Percentiles rank a stretch among this genome's conserved stretches.
Conservation (phyloP, 1,284 basidiomycete species). For the Takashimella tepidaria region DNA sequence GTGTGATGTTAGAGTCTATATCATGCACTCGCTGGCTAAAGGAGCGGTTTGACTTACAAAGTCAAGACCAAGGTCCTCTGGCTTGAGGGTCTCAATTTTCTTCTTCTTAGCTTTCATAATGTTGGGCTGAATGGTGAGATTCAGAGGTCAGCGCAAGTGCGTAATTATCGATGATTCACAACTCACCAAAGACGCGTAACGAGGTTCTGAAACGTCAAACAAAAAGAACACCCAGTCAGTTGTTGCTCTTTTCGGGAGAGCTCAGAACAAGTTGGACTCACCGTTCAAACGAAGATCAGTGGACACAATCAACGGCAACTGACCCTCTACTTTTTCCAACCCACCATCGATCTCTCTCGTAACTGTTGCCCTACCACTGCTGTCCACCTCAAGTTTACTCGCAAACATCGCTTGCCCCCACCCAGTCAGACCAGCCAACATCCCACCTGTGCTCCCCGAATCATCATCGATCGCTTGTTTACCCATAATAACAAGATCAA, state of each 20-base stretch:
- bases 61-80: conserved; percentile 67
- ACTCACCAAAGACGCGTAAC: conserved; percentile 72
- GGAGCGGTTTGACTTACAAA: conserved; percentile 31
- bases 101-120: conserved; percentile 99
- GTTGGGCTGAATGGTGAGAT: conserved; percentile 63
- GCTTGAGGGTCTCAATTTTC: conserved; percentile 76
- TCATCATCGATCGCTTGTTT: conserved; percentile 99
- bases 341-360: conserved; percentile 95
- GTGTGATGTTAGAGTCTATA: too few species aligned
- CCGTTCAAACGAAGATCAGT: conserved; percentile 71
- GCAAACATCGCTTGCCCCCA: conserved; percentile 97
- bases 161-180: neutral
- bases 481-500: conserved; percentile 89
- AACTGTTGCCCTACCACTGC: conserved; percentile 64
- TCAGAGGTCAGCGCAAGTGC: too few species aligned
- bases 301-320: conserved; percentile 81
- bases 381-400: conserved; percentile 77
- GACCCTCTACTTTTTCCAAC: conserved; percentile 72
- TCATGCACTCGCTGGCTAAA: too few species aligned
- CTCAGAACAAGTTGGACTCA: conserved; percentile 47
- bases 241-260: neutral
- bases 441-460: conserved; percentile 93
- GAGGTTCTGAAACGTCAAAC: conserved; percentile 73
- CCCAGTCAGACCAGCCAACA: conserved; percentile 86
- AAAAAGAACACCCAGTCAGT: neutral